Base-by-base conservation (phyloP, 129 eudicot species). In the Erigeron canadensis region DNA sequence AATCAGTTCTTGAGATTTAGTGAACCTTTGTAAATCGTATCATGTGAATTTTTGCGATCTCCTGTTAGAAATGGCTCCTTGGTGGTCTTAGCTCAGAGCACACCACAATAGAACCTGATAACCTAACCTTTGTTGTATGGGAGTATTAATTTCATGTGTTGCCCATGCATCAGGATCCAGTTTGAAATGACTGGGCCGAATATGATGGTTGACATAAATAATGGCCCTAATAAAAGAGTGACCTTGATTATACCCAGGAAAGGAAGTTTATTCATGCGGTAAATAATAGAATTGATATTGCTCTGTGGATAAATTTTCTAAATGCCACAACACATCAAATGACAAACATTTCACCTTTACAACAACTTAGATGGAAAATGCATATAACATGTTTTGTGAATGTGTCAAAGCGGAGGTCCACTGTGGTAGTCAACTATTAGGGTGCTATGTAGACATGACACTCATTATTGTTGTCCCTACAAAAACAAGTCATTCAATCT, bases 291-390 rank as follows among this genome's bases (percentile, higher is more conserved):
- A 28, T 28, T 28, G 34, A 28, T 28, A 28, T 28, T 28, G 3
- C 34, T 28, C 1, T 0, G 34, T 3, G 34, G 34, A 28, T 28
- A 28, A 3, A 28, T 28, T 28, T 28, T 3, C 34, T 28, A 28
- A 28, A 28, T 3, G 34, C 34, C 34, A n/a, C 34, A 28, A 28
- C 34, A 28, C 34, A 28, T 28, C 34, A 28, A 28, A 28, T 28
- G 34, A 39, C 13, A 11, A 53, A 21, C 40, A 43, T 41, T 55
- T 55, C 22, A 19, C 21, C 42, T 11, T 38, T 51, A 53, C 50
- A 69, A 69, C 41, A 69, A 70, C 46, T 11, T 37, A 40, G 54
- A 56, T 15, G 22, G 22, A 40, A 65, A 46, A 72, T 46, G 69
- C 48, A 23, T 63, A 44, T 34, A 60, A 18, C 69, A 23, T 44